Evolutionary conservation across 139 green algal species (phyloP), one percentile per base, ranked within the genome.

Genomic region (Spirogloea muscicola): DNA sequence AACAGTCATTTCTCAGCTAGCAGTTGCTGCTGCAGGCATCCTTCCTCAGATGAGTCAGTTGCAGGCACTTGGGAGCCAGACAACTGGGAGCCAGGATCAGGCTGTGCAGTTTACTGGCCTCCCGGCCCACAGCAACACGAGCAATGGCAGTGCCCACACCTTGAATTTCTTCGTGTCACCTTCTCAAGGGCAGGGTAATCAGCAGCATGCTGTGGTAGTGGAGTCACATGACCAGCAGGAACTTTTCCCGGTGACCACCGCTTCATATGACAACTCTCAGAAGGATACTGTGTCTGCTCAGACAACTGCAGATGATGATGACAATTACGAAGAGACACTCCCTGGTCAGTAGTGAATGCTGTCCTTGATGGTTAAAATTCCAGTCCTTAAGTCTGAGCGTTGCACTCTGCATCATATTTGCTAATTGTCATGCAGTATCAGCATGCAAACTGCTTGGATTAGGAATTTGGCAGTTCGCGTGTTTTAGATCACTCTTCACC

Each of bases 1-100:
- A 2, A 44, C 49, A 38, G 49, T 76, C 25, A 76, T 76, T 38
- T 76, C 67, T 18, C 67, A 76, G 42, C 67, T 76, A 25, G 67
- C 67, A 4, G 49, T 40, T 2, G 67, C 67, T 21, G 67, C 67
- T n/a, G 67, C 67, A 18, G 44, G 58, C 13, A 76, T 76, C 29
- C 58, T 76, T 34, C 67, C 67, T 43, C 67, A 76, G 52, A 46
- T 76, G 67, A 25, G 13, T 29, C 49, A 27, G 16, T 25, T 46
- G 41, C 29, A 44, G 57, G 40, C 57, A 64, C 29, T 1, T 16
- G 33, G 0, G 1, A 27, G n/a, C 29, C 31, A 1, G 2, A 21
- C 41, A 33, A 27, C 10, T 34, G 5, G 27, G 9, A 60, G 34
- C 37, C 6, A 42, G 31, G 36, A 27, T n/a, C 7, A 21, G n/a